Base-by-base conservation (phyloP, 176 grass and related monocot genomes). In the Oryza coarctata region DNA sequence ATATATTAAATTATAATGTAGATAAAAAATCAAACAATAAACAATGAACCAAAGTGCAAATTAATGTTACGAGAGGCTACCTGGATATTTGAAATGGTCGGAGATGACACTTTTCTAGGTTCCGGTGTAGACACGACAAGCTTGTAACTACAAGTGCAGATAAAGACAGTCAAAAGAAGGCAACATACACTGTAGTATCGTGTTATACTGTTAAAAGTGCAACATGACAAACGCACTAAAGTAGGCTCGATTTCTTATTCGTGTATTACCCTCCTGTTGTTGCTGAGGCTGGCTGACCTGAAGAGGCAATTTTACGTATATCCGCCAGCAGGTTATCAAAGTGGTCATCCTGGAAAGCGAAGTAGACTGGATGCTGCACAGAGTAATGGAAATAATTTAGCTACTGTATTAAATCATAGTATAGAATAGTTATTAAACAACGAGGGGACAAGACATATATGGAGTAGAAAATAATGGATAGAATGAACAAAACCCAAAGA, bases 11-110 rank as follows among this genome's bases (percentile, higher is more conserved):
- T 12, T 80, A 72, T 22, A 31, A 41, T 12, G 9, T 52, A 31
- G 76, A 78, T 62, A 77, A 78, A 78, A 62, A 38, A 58, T 6
- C 20, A 88, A 86, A 1, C 75, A 22, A 17, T 29, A 63, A 74
- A 83, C 55, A 28, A 9, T 49, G 38, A 73, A 79, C 14, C 20
- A 64, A 76, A 69, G 12, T 57, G 64, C 38, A 70, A 74, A 68
- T 36, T 14, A 6, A 83, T 60, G 13, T 44, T 72, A 40, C 18
- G 28, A 73, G 45, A 22, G 12, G 13, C 7, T 68, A 99, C 96
- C 96, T 99, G 96, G 72, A 99, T 95, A 85, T 99, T 99, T 72
- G 91, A 88, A 80, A 99, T 99, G 47, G 96, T 94, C 45, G 93
- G 93, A 80, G 96, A 91, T 71, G 93, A 67, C 40, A 95, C 62